phyloP scores from a whole-genome alignment of 805 yeast genomes.

The Lipomyces kockii region DNA sequence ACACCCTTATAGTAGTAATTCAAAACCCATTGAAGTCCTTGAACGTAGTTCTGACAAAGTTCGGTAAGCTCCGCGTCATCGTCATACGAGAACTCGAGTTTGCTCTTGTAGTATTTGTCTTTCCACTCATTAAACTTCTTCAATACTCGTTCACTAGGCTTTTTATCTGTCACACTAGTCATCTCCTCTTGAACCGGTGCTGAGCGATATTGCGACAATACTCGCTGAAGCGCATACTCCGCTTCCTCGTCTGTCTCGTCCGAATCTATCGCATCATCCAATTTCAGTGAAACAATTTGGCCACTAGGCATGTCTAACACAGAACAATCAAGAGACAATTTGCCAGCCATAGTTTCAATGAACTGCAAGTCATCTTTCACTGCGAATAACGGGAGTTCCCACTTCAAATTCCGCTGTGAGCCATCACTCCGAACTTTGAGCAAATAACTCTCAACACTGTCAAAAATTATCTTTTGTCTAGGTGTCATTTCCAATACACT shows the following conservation, averaged over 20 bases:
- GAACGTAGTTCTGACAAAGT: slow-evolving; percentile 78
- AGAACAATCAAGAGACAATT: slow-evolving; percentile 10
- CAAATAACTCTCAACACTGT: slow-evolving; percentile 26
- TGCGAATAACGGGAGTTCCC: slow-evolving; percentile 19
- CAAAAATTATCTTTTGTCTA: slow-evolving; percentile 70
- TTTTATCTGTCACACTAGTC: slow-evolving; percentile 46
- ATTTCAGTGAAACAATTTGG: slow-evolving; percentile 43
- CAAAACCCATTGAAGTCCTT: slow-evolving; percentile 97
- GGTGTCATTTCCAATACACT: slow-evolving; percentile 58
- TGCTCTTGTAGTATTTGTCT: slow-evolving; percentile 79
- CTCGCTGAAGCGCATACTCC: slow-evolving; percentile 57
- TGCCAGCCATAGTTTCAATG: slow-evolving; percentile 20
- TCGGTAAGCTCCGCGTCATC: slow-evolving; percentile 64
- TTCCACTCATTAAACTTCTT: slow-evolving; percentile 84
- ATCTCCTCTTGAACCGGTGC: slow-evolving; percentile 28
- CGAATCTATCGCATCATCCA: slow-evolving; percentile 58
- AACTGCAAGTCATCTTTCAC: slow-evolving; percentile 25
- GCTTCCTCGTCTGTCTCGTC: slow-evolving; percentile 72
- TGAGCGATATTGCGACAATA: slow-evolving; percentile 50
- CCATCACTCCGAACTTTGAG: slow-evolving; percentile 5
- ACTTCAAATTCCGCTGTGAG: slow-evolving; percentile 1
- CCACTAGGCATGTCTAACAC: background rate
- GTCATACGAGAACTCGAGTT: slow-evolving; percentile 67
- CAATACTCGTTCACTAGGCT: slow-evolving; percentile 64
- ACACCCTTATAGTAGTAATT: slow-evolving; percentile 88